These are phyloP conservation scores for Tulasnella calospora DNA, from an alignment of 768 basidiomycete species.

Conservation along the genomic window DNA sequence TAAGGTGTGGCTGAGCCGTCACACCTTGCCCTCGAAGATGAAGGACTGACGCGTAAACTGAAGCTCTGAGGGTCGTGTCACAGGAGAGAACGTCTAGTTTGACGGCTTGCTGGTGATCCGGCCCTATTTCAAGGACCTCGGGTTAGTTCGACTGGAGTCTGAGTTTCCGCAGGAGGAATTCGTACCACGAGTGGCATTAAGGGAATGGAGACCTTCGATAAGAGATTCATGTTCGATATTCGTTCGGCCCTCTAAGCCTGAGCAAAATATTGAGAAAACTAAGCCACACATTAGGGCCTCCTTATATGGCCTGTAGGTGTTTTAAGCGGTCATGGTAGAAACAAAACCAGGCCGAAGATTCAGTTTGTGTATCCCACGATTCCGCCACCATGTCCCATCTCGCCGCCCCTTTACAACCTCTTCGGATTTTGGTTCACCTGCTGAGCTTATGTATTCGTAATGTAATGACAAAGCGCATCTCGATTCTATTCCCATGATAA, in stretches of 20 bases:
- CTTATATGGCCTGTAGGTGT: neutral
- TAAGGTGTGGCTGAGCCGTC: constrained; percentile 33
- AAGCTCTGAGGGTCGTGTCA: neutral
- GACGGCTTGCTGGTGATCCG: neutral
- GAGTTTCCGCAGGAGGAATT: neutral
- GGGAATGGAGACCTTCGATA: neutral
- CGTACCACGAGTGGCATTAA: constrained; percentile 2
- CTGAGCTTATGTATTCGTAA: neutral
- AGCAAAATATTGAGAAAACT: neutral
- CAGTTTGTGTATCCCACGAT: neutral
- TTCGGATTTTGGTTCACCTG: neutral
- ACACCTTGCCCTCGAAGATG: constrained; percentile 35
- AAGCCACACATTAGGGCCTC: neutral
- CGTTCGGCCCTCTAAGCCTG: neutral
- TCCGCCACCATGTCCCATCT: neutral
- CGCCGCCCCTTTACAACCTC: neutral
- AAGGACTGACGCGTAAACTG: constrained; percentile 32
- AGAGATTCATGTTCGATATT: neutral
- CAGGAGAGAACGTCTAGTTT: neutral
- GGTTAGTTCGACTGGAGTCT: neutral
- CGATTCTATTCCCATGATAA: neutral
- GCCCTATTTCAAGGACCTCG: neutral
- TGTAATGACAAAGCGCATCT: neutral
- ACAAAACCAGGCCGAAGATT: neutral
- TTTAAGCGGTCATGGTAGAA: neutral